These are phyloP conservation scores for Gigaspora rosea DNA, from an alignment of 192 early-diverging fungal species.

Conservation along the genomic window DNA sequence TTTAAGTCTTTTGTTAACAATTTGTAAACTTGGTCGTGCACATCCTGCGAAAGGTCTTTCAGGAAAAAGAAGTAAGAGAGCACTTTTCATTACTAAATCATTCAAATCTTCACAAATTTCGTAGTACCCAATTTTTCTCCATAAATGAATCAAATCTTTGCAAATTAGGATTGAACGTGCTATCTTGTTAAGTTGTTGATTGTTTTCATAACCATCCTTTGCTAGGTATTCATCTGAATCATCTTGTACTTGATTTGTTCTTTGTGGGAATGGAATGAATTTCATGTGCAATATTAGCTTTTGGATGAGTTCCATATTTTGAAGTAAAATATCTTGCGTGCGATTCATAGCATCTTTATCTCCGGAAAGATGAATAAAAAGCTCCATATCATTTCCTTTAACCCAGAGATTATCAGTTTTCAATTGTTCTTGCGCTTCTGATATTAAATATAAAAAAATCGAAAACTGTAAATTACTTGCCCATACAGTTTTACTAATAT, in stretches of 20 bases:
- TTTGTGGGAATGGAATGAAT: conserved; percentile 11
- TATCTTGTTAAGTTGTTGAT: neutral
- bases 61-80: neutral
- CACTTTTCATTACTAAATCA: conserved; percentile 22
- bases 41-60: neutral
- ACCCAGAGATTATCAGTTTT: neutral
- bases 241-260: neutral
- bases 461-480: neutral
- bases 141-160: neutral
- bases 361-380: neutral
- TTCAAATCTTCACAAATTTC: conserved; percentile 25
- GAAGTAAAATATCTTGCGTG: neutral
- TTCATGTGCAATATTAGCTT: neutral
- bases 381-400: conserved; percentile 23
- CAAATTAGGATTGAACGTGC: conserved; percentile 2
- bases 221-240: neutral
- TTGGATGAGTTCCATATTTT: neutral
- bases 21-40: neutral
- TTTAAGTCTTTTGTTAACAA: neutral
- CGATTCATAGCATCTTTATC: neutral
- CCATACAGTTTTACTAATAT: neutral
- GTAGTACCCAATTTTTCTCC: neutral
- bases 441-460: neutral
- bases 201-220: conserved; percentile 19
- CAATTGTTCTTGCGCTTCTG: neutral